Evolutionary conservation across 2,329 filamentous ascomycete genomes (phyloP).

Genomic region (Zalaria obscura): DNA sequence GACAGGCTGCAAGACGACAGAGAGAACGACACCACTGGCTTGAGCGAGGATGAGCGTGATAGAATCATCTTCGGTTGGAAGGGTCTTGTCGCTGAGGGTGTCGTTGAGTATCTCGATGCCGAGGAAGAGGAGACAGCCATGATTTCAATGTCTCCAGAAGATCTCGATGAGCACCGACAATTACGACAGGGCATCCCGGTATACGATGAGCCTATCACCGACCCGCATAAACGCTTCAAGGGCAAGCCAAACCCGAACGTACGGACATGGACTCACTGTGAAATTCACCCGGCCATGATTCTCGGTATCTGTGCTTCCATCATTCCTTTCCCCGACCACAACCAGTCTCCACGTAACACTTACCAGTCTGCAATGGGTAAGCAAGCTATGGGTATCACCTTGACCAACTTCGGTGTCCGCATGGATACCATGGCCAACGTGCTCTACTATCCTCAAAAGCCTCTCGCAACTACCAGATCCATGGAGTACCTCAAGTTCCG

Average conservation of each 20-base stretch:
- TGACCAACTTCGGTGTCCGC: conserved; percentile 90
- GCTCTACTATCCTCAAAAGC: conserved; percentile 97
- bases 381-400: conserved; percentile 97
- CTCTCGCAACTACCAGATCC: conserved; percentile 83
- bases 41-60: conserved; percentile 43
- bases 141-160: conserved; percentile 98
- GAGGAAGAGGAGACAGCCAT: conserved; percentile 98
- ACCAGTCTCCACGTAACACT: conserved; percentile 94
- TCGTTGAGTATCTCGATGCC: conserved; percentile 90
- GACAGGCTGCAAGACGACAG: conserved; percentile 61
- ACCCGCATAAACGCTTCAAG: conserved; percentile 76
- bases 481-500: conserved; percentile 99
- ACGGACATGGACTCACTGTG: conserved; percentile 92
- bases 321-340: conserved; percentile 98
- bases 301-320: conserved; percentile 97
- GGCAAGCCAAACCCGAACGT: conserved; percentile 76
- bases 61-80: conserved; percentile 70
- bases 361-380: conserved; percentile 99
- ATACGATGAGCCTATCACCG: conserved; percentile 46
- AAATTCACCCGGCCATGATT: conserved; percentile 99
- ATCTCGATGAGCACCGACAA: conserved; percentile 51
- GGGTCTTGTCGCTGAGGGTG: conserved; percentile 67
- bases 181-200: conserved; percentile 19
- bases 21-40: conserved; percentile 43
- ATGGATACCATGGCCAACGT: conserved; percentile 99